A percentile compares a stretch with the other conserved stretches of the same genome.
Conservation (phyloP, 1,139 yeast species). For the Hyphopichia pseudoburtonii region DNA sequence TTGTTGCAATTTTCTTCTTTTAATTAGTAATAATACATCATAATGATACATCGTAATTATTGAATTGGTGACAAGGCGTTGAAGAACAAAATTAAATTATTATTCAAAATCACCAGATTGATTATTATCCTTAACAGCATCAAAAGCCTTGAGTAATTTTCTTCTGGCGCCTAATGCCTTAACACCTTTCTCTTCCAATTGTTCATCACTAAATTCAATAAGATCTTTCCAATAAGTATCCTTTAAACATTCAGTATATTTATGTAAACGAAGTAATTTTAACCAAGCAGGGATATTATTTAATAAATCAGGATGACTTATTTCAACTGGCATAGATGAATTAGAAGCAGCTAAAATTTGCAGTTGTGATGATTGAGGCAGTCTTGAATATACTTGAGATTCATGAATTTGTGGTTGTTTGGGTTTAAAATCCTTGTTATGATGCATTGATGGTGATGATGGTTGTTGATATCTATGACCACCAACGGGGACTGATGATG, state of each 20-base stretch:
- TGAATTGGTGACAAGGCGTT: neutral
- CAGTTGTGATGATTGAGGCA: constrained; percentile 10
- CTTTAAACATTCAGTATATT: constrained; percentile 83
- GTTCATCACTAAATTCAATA: constrained; percentile 66
- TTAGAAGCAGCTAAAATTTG: constrained; percentile 16
- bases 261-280: constrained; percentile 83
- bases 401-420: constrained; percentile 8
- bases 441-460: constrained; percentile 1
- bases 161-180: constrained; percentile 94
- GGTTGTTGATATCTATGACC: constrained; percentile 9
- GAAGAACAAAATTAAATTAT: no score
- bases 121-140: constrained; percentile 57
- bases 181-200: constrained; percentile 78
- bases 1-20: no score
- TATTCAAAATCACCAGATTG: neutral
- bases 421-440: constrained; percentile 1
- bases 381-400: constrained; percentile 2
- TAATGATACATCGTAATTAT: neutral
- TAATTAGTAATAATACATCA: neutral
- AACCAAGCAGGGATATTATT: constrained; percentile 91
- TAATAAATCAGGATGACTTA: constrained; percentile 62
- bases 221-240: constrained; percentile 80
- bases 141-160: constrained; percentile 87
- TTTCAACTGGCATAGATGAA: constrained; percentile 60
- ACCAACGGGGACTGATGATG: constrained; percentile 38